A percentile compares a stretch with the other conserved stretches of the same genome.
Conservation (phyloP, 768 basidiomycete genomes). For the Boletales sp. region DNA sequence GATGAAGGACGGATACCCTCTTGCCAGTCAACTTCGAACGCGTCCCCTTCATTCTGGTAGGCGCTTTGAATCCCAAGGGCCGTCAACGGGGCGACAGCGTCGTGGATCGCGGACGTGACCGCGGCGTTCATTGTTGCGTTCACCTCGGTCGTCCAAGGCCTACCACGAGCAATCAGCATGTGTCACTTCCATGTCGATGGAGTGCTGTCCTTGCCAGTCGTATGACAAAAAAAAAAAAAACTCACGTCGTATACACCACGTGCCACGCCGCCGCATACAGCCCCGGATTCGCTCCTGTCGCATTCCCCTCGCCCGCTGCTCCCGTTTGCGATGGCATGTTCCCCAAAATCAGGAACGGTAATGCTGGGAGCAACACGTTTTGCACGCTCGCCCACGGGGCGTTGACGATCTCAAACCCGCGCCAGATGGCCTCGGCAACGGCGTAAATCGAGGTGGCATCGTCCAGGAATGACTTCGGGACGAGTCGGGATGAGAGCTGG, state of each 20-base stretch:
- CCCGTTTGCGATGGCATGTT: constrained; percentile 5
- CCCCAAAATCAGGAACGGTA: neutral
- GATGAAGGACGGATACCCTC: neutral
- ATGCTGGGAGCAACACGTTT: neutral
- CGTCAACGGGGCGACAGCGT: constrained; percentile 10
- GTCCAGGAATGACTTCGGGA: no score
- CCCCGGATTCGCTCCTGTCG: constrained; percentile 16
- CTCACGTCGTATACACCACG: constrained; percentile 10
- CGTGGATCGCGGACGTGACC: constrained; percentile 5
- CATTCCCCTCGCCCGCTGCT: neutral
- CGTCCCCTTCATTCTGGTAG: constrained; percentile 22
- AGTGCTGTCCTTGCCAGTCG: no score
- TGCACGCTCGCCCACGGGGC: neutral
- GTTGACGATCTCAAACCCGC: no score
- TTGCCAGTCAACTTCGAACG: constrained; percentile 21
- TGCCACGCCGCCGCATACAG: constrained; percentile 14
- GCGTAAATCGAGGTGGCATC: no score
- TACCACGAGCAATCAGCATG: no score
- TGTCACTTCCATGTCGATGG: no score
- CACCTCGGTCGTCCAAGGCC: no score
- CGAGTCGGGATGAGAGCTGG: neutral
- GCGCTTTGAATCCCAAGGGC: constrained; percentile 16
- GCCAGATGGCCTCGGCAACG: no score
- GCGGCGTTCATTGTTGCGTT: neutral
- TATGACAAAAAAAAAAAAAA: neutral